These are phyloP conservation scores for Colletotrichum acutatum DNA, from an alignment of 2,329 filamentous ascomycete genomes.

Conservation along the genomic window DNA sequence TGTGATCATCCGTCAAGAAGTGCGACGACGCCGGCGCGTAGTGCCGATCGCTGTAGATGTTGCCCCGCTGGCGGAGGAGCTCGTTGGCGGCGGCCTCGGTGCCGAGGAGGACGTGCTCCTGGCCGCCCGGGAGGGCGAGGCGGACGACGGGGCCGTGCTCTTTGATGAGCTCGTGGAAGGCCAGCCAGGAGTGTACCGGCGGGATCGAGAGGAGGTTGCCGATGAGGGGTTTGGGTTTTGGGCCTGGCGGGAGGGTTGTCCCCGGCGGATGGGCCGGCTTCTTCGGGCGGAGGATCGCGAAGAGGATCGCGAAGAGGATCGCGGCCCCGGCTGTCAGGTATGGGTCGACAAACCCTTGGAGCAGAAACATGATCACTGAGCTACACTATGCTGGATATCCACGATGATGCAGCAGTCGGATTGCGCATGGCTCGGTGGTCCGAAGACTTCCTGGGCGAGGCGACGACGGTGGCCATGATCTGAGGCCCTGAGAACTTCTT, in stretches of 20 bases:
- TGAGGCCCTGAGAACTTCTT: background rate
- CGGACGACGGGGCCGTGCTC: conserved; percentile 54
- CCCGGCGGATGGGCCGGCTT: conserved; percentile 15
- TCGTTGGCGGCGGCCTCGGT: conserved; percentile 54
- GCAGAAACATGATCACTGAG: background rate
- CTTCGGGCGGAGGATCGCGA: background rate
- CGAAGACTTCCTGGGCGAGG: background rate
- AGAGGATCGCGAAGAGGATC: conserved; percentile 9
- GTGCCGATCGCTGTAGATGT: conserved; percentile 49
- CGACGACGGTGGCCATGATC: background rate
- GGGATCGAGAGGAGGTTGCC: conserved; percentile 50
- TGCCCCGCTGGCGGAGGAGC: conserved; percentile 51
- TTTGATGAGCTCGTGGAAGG: conserved; percentile 50
- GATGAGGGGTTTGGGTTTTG: conserved; percentile 36
- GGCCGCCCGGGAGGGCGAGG: conserved; percentile 52
- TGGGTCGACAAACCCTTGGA: background rate
- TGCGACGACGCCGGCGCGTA: conserved; percentile 47
- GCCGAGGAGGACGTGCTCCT: conserved; percentile 48
- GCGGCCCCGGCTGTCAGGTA: conserved; percentile 11
- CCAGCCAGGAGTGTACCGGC: conserved; percentile 50
- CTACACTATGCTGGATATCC: background rate
- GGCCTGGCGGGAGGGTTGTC: conserved; percentile 27
- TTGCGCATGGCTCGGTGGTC: background rate
- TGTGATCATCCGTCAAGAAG: conserved; percentile 43
- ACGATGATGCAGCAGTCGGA: background rate